Evolutionary conservation across 805 yeast species (phyloP).

Genomic region (Starmerella floricola): DNA sequence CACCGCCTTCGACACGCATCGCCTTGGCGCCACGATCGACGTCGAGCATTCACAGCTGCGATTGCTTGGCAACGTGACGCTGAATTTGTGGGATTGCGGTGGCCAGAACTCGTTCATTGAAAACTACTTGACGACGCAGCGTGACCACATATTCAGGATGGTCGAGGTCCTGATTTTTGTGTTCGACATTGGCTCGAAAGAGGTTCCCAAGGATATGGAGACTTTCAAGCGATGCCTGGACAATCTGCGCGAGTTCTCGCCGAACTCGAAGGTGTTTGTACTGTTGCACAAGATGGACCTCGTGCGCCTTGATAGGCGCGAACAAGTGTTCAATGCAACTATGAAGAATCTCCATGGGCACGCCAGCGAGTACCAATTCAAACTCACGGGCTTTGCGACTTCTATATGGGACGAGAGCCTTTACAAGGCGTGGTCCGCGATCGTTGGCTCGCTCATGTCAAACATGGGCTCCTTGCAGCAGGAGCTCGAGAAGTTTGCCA

Average conservation of each 20-base stretch:
- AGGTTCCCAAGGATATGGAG: slow-evolving; percentile 84
- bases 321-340: slow-evolving; percentile 72
- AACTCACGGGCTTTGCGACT: slow-evolving; percentile 77
- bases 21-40: slow-evolving; percentile 94
- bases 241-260: slow-evolving; percentile 71
- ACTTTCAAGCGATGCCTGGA: slow-evolving; percentile 75
- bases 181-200: slow-evolving; percentile 88
- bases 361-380: slow-evolving; percentile 56
- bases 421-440: slow-evolving; percentile 94
- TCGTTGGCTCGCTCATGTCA: slow-evolving; percentile 89
- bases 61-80: slow-evolving; percentile 86
- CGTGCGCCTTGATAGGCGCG: slow-evolving; percentile 74
- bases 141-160: slow-evolving; percentile 87
- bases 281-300: slow-evolving; percentile 92
- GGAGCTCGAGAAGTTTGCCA: slow-evolving; percentile 59
- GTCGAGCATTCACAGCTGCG: slow-evolving; percentile 95
- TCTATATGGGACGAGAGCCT: slow-evolving; percentile 95
- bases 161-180: slow-evolving; percentile 93
- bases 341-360: slow-evolving; percentile 68
- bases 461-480: slow-evolving; percentile 72
- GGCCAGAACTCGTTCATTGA: slow-evolving; percentile 91
- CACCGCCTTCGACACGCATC: slow-evolving; percentile 89
- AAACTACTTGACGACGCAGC: slow-evolving; percentile 74
- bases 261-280: slow-evolving; percentile 83
- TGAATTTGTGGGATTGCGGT: slow-evolving; percentile 96